phyloP scores from a whole-genome alignment of 2,329 filamentous ascomycete genomes.

The Coleophoma crateriformis region DNA sequence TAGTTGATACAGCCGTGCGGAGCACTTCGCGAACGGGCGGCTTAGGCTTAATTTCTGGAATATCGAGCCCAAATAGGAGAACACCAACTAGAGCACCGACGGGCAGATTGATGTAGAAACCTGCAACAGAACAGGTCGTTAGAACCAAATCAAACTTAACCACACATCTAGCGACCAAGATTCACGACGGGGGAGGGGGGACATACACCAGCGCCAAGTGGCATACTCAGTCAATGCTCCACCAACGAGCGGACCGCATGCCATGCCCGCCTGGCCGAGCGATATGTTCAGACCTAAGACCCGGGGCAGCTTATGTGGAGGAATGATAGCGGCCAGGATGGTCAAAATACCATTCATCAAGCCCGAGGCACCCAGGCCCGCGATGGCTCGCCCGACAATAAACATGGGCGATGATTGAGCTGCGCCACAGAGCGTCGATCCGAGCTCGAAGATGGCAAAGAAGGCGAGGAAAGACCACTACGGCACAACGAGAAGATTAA shows the following conservation, averaged over 20 bases:
- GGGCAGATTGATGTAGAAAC: constrained; percentile 37
- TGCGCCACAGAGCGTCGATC: constrained; percentile 47
- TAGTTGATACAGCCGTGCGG: constrained; percentile 12
- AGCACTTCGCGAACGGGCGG: background rate
- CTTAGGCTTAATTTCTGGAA: constrained; percentile 16
- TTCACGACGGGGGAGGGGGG: too few relatives aligned
- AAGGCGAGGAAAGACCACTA: constrained; percentile 29
- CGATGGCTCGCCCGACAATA: constrained; percentile 48
- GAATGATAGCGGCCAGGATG: constrained; percentile 36
- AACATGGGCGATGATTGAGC: constrained; percentile 43
- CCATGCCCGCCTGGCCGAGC: constrained; percentile 16
- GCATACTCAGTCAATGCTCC: constrained; percentile 30
- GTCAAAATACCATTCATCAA: constrained; percentile 46
- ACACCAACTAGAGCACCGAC: constrained; percentile 28
- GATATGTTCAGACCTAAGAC: background rate
- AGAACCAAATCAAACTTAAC: background rate
- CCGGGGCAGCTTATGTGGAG: constrained; percentile 12
- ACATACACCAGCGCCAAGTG: constrained; percentile 24
- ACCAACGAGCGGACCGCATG: constrained; percentile 26
- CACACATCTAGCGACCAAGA: too few relatives aligned
- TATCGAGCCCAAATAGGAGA: constrained; percentile 30
- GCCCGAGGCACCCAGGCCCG: constrained; percentile 46
- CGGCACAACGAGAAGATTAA: too few relatives aligned
- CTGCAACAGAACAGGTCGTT: constrained; percentile 3
- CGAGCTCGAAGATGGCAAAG: constrained; percentile 48